A percentile compares a stretch with the other conserved stretches of the same genome.
Evolutionary conservation across 352 stramenopile species (phyloP).

Genomic region (Phytophthora idaei): DNA sequence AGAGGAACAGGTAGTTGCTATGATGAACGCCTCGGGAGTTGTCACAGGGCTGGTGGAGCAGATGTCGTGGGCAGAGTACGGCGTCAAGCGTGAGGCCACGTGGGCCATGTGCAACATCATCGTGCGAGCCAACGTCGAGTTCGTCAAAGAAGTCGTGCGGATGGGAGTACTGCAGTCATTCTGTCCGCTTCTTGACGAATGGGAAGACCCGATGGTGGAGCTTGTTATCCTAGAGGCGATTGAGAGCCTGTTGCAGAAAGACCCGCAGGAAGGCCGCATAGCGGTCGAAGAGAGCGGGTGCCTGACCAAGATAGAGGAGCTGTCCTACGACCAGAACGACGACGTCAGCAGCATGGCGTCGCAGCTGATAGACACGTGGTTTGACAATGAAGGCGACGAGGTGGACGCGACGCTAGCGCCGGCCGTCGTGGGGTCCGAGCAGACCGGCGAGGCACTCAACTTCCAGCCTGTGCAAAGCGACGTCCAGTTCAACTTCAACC

Average conservation of each 20-base stretch:
- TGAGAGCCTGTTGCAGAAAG: constrained; percentile 74
- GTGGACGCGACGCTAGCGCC: constrained; percentile 50
- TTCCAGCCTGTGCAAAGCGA: constrained; percentile 76
- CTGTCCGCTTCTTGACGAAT: constrained; percentile 77
- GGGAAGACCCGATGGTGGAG: constrained; percentile 87
- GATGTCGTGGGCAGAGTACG: constrained; percentile 88
- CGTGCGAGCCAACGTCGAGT: constrained; percentile 63
- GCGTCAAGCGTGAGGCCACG: constrained; percentile 83
- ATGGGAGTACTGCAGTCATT: constrained; percentile 82
- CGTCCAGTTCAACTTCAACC: constrained; percentile 77
- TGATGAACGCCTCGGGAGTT: constrained; percentile 76
- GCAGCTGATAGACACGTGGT: constrained; percentile 87
- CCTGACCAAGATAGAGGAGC: constrained; percentile 77
- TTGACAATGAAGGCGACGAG: constrained; percentile 63
- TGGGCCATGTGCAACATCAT: constrained; percentile 90
- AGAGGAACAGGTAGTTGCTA: constrained; percentile 71
- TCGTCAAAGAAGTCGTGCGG: constrained; percentile 66
- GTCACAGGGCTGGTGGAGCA: constrained; percentile 75
- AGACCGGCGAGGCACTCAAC: constrained; percentile 49
- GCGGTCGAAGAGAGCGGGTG: constrained; percentile 83
- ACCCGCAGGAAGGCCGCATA: constrained; percentile 59
- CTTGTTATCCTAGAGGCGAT: constrained; percentile 85
- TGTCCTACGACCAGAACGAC: constrained; percentile 84
- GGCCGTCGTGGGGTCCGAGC: constrained; percentile 48
- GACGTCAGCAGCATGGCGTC: constrained; percentile 75